Base-by-base conservation (phyloP, 805 yeast genomes). In the Vanderwaltozyma polyspora region DNA sequence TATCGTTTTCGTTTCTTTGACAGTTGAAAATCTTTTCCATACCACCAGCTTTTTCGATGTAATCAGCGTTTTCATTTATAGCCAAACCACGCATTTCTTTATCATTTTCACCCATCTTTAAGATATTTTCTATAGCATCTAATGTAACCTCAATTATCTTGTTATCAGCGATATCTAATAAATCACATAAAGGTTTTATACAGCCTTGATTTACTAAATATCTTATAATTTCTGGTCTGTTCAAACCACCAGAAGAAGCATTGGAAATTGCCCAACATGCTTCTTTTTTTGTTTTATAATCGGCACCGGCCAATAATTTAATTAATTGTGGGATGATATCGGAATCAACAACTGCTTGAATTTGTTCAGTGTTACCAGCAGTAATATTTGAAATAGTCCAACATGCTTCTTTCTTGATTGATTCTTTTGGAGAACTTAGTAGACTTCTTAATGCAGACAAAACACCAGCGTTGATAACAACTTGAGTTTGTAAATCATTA, bases 241-340 rank as follows among this genome's bases (percentile, higher is more conserved):
- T 67, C 49, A 86, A 69, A 16, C 96, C 97, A 49, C 97, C 97
- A 8, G 95, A 82, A 13, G 95, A 83, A 25, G 98, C 97, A 58
- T 91, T 91, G 19, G 96, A 86, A 46, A 91, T 81, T 24, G 97
- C 97, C 98, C 98, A 91, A 69, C 97, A 89, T 3, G 98, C 98
- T 67, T 91, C 98, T 62, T 89, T 91, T 59, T 83, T 83, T 24
- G 97, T 89, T 68, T 86, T 87, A 68, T 86, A 87, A 54, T 89
- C 97, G 41, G 91, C 95, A 37, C 74, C 70, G 51, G 75, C 72
- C 58, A 91, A 70, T 43, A 79, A 64, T 57, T 86, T 78, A 48
- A 91, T 77, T 45, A 84, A 72, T 39, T 87, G 94, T 27, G 97
- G 98, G 44, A 91, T 78, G 57, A 91, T 69, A 64, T 91, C 91